Conservation (phyloP, 805 yeast species). For the Ogataea methylovora region DNA sequence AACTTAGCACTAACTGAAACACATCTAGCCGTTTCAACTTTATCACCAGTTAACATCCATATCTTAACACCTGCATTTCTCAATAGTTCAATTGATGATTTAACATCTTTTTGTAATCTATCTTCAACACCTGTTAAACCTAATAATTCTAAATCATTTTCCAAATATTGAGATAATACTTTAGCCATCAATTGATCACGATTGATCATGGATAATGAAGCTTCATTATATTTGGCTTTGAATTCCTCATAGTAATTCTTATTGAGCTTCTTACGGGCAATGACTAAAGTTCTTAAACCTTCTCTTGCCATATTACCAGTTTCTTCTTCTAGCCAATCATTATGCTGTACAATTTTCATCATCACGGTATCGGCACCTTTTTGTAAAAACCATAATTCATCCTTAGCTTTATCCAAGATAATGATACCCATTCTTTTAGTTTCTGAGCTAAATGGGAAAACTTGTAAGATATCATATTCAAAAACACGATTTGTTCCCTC, state of each 20-base stretch:
- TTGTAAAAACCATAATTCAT: conserved; percentile 76
- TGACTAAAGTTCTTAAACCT: conserved; percentile 90
- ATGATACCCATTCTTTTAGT: conserved; percentile 95
- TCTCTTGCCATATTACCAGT: conserved; percentile 97
- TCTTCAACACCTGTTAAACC: conserved; percentile 98
- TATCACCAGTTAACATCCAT: conserved; percentile 99
- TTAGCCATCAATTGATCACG: conserved; percentile 71
- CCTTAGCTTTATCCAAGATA: conserved; percentile 51
- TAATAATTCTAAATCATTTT: conserved; percentile 72
- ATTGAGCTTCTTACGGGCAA: conserved; percentile 74
- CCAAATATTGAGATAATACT: conserved; percentile 63
- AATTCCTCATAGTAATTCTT: conserved; percentile 53
- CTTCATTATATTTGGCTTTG: conserved; percentile 54
- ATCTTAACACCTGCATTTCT: conserved; percentile 96
- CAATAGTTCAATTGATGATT: conserved; percentile 82
- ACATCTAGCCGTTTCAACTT: conserved; percentile 97
- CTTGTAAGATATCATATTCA: conserved; percentile 64
- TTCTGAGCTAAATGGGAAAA: conserved; percentile 93
- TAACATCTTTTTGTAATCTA: conserved; percentile 84
- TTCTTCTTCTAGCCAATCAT: conserved; percentile 97
- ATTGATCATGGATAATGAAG: conserved; percentile 69
- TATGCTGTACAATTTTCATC: conserved; percentile 71
- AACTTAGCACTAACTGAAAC: conserved; percentile 94
- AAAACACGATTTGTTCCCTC: conserved; percentile 42
- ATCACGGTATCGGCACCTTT: conserved; percentile 98